These are phyloP conservation scores for Colletotrichum gloeosporioides DNA, from an alignment of 2,329 filamentous ascomycete species.

Conservation along the genomic window DNA sequence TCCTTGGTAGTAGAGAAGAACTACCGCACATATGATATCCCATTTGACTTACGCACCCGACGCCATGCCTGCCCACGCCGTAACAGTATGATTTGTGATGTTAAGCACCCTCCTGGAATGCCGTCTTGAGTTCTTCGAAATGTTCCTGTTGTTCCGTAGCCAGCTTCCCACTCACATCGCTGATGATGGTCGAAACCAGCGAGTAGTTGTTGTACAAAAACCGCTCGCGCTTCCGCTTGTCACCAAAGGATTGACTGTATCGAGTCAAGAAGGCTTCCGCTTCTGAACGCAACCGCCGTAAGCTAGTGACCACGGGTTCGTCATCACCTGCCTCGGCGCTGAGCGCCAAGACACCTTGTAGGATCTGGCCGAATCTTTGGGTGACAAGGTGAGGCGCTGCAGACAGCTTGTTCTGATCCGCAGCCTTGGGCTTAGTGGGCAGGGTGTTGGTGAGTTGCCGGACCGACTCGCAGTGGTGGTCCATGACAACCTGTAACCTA, in stretches of 20 bases:
- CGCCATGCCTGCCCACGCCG: background rate
- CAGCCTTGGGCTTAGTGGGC: constrained; percentile 47
- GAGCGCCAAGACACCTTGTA: constrained; percentile 82
- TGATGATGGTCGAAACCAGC: constrained; percentile 89
- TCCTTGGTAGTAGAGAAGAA: background rate
- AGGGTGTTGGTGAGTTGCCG: constrained; percentile 63
- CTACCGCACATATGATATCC: constrained; percentile 9
- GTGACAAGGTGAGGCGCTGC: constrained; percentile 91
- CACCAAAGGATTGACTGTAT: constrained; percentile 76
- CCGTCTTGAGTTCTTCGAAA: constrained; percentile 71
- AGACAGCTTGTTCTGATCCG: constrained; percentile 63
- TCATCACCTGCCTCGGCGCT: constrained; percentile 93
- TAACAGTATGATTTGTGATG: background rate
- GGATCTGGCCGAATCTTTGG: constrained; percentile 92
- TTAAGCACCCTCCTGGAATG: constrained; percentile 55
- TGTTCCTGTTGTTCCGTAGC: constrained; percentile 76
- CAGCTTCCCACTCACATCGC: constrained; percentile 75
- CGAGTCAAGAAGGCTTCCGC: constrained; percentile 84
- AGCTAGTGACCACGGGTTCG: constrained; percentile 85
- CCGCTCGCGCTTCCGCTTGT: constrained; percentile 80
- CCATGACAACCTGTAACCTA: constrained; percentile 92
- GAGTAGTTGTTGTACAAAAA: constrained; percentile 98
- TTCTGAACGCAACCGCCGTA: constrained; percentile 78
- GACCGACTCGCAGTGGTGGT: constrained; percentile 88
- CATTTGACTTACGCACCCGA: constrained; percentile 2